phyloP scores from a whole-genome alignment of 78 protist species.

The Polysphondylium violaceum region DNA sequence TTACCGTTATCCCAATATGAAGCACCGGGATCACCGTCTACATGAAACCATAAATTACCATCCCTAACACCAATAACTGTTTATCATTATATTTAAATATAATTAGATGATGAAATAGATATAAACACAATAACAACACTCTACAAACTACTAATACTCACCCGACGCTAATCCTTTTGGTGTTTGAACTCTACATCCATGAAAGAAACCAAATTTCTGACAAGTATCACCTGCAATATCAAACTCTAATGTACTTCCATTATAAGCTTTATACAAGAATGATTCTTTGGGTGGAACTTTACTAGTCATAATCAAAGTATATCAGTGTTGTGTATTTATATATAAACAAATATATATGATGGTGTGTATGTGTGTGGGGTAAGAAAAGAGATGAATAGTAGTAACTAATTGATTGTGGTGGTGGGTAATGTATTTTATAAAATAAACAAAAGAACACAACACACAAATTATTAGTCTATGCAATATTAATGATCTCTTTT shows the following conservation, averaged over 20 bases:
- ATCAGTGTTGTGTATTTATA: no score
- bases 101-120: background rate
- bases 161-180: constrained; percentile 42
- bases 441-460: no score
- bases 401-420: no score
- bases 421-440: no score
- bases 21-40: constrained; percentile 65
- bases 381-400: no score
- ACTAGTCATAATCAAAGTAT: no score
- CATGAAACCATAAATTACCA: constrained; percentile 62
- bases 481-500: no score
- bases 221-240: constrained; percentile 41
- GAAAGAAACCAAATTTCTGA: constrained; percentile 54
- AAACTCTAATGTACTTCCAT: constrained; percentile 4
- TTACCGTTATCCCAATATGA: constrained; percentile 78
- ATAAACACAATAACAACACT: background rate
- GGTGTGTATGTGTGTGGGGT: no score
- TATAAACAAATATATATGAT: no score
- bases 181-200: constrained; percentile 53
- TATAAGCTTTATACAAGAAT: constrained; percentile 8
- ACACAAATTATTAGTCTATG: no score
- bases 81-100: background rate
- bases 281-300: no score
- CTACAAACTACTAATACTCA: background rate
- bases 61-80: constrained; percentile 64